These are phyloP conservation scores for Claviceps quebecensis DNA, from an alignment of 2,329 filamentous ascomycete species.

Conservation along the genomic window DNA sequence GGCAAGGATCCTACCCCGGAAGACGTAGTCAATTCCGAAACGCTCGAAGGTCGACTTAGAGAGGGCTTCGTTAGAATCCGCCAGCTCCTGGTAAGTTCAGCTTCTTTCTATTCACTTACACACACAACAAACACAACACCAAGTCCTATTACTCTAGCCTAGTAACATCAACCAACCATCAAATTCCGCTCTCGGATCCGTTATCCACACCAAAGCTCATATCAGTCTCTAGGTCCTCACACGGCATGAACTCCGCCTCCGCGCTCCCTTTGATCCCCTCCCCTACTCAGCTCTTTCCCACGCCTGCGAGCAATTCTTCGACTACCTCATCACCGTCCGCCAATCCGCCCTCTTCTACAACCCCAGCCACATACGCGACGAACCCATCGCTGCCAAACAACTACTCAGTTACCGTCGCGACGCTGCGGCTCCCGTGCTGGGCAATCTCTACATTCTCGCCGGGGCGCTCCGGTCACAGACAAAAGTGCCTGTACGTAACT, in stretches of 20 bases:
- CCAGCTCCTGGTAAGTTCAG: slow-evolving; percentile 33
- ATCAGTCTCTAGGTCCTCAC: slow-evolving; percentile 28
- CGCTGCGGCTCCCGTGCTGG: slow-evolving; percentile 41
- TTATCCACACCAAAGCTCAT: neutral
- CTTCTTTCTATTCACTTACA: neutral
- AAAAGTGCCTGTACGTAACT: slow-evolving; percentile 30
- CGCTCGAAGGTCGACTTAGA: slow-evolving; percentile 43
- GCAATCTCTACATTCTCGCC: slow-evolving; percentile 43
- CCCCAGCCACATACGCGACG: slow-evolving; percentile 35
- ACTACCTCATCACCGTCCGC: slow-evolving; percentile 42
- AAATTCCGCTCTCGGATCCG: neutral
- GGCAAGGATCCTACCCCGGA: slow-evolving; percentile 35
- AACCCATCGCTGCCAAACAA: slow-evolving; percentile 32
- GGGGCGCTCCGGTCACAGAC: slow-evolving; percentile 36
- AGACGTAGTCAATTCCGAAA: slow-evolving; percentile 39
- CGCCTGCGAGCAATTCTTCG: slow-evolving; percentile 43
- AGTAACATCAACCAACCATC: neutral
- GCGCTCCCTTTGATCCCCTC: slow-evolving; percentile 40
- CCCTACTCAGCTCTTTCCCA: slow-evolving; percentile 43
- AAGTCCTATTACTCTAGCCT: neutral
- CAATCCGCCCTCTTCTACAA: slow-evolving; percentile 45
- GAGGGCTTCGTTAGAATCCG: slow-evolving; percentile 45
- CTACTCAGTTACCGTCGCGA: slow-evolving; percentile 39
- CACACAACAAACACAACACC: neutral
- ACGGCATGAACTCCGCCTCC: slow-evolving; percentile 43